These are phyloP conservation scores for Hymenoscyphus linearis DNA, from an alignment of 2,329 filamentous ascomycete genomes.

Conservation along the genomic window DNA sequence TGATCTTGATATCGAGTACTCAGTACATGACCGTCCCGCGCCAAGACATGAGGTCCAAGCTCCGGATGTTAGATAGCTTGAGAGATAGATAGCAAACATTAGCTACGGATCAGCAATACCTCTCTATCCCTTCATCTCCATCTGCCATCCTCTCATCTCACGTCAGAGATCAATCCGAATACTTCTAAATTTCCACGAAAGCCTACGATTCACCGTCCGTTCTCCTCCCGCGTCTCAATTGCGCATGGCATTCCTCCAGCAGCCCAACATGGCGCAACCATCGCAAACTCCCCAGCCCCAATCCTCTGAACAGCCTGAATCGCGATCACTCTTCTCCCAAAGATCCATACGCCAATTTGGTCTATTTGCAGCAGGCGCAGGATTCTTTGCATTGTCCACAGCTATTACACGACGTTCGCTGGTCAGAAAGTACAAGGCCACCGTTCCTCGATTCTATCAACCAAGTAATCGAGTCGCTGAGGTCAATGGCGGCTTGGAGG, in stretches of 20 bases:
- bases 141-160: neutral
- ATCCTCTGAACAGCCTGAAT: conserved; percentile 9
- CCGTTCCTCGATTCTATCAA: conserved; percentile 67
- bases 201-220: neutral
- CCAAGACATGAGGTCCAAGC: neutral
- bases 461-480: conserved; percentile 49
- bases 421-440: conserved; percentile 52
- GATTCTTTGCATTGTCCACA: conserved; percentile 69
- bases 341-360: conserved; percentile 52
- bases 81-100: neutral
- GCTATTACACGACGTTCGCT: conserved; percentile 68
- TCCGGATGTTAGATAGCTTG: neutral
- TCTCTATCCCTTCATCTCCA: neutral
- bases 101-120: neutral
- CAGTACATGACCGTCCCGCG: no score
- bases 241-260: conserved; percentile 21
- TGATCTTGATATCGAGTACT: no score
- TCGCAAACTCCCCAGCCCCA: conserved; percentile 8
- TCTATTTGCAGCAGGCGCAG: conserved; percentile 68
- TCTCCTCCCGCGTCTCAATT: neutral
- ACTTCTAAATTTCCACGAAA: neutral
- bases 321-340: conserved; percentile 28
- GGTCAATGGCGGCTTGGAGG: conserved; percentile 64
- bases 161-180: neutral
- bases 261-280: conserved; percentile 19